Conservation (phyloP, 1,284 basidiomycete genomes). For the Crocinoboletus sp. region DNA sequence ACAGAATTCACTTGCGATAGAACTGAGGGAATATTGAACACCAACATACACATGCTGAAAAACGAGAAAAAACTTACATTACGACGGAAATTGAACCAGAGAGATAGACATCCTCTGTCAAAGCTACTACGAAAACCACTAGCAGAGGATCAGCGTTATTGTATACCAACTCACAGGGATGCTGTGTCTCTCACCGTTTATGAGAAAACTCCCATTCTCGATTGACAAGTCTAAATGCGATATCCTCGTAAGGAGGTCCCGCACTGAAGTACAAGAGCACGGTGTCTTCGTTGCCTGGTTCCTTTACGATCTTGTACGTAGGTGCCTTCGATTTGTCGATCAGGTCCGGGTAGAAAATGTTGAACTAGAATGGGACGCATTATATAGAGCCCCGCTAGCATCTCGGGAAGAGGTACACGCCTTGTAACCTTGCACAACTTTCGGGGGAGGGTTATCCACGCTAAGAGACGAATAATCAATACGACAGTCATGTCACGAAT, state of each 20-base stretch:
- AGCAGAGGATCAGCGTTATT: slow-evolving; percentile 16
- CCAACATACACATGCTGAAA: slow-evolving; percentile 5
- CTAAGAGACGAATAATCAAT: slow-evolving; percentile 37
- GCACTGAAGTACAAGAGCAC: slow-evolving; percentile 92
- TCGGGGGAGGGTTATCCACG: slow-evolving; percentile 94
- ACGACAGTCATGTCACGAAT: neutral
- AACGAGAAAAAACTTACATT: slow-evolving; percentile 54
- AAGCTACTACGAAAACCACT: slow-evolving; percentile 85
- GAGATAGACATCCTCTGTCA: slow-evolving; percentile 77
- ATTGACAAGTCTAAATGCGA: slow-evolving; percentile 97
- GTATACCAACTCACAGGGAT: neutral
- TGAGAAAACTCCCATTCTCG: slow-evolving; percentile 99
- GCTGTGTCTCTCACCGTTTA: slow-evolving; percentile 58
- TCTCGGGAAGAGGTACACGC: slow-evolving; percentile 36
- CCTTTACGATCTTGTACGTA: slow-evolving; percentile 90
- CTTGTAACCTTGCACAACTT: slow-evolving; percentile 99
- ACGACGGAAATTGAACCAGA: slow-evolving; percentile 87
- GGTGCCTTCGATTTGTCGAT: slow-evolving; percentile 97
- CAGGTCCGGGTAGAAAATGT: slow-evolving; percentile 93
- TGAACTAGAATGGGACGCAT: slow-evolving; percentile 54
- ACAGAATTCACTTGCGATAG: slow-evolving; percentile 53
- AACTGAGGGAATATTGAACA: slow-evolving; percentile 45
- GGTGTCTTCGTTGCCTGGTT: slow-evolving; percentile 92
- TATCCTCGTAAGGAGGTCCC: slow-evolving; percentile 98
- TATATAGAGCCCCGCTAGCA: slow-evolving; percentile 18